Base-by-base conservation (phyloP, 1,284 basidiomycete genomes). In the Phylloboletellus chloephorus region DNA sequence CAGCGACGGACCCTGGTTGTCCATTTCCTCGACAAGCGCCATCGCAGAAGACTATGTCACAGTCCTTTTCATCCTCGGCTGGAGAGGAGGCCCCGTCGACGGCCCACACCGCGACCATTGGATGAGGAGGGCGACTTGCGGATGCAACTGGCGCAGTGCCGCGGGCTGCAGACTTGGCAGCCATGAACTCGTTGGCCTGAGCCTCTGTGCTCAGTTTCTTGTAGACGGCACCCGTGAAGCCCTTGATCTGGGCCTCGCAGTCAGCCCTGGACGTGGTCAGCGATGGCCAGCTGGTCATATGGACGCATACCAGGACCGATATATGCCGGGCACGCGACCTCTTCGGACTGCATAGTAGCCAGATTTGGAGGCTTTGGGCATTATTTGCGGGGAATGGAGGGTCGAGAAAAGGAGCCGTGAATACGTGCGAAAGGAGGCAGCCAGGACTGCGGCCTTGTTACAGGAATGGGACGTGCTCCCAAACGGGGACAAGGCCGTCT, bases 1-100 rank as follows among this genome's bases (percentile, higher is more conserved):
- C 86, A 1, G 84, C 87, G 12, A 74, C 42, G 0, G 80, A 70
- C 5, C 69, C 72, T 5, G 20, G 20, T 53, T 74, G 62, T 0
- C 89, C 90, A 53, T 93, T 93, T 4, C 78, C 74, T 50, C 73
- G 76, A 41, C 87, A 89, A 1, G 88, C 82, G 8, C 90, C 89
- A 58, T 93, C 89, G 13, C 72, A 79, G 54, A 86, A 92, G 3
- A 90, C 85, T 11, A 80, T 64, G 33, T 60, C 58, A 5, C 40
- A 49, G 10, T 50, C 49, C 5, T 16, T 26, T 37, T 52, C 57
- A 4, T 62, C 54, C 9, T 46, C 21, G 2, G 43, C 16, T 13
- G 24, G 30, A 17, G 28, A 28, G 10, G 10, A 31, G 17, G 31
- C 29, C n/a, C 23, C 25, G 24, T 28, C 21, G 3, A 21, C 4